Percentiles rank a stretch among this genome's conserved stretches.
Evolutionary conservation across 2,329 filamentous ascomycete species (phyloP).

Genomic region (Leptoxyphium fumago): DNA sequence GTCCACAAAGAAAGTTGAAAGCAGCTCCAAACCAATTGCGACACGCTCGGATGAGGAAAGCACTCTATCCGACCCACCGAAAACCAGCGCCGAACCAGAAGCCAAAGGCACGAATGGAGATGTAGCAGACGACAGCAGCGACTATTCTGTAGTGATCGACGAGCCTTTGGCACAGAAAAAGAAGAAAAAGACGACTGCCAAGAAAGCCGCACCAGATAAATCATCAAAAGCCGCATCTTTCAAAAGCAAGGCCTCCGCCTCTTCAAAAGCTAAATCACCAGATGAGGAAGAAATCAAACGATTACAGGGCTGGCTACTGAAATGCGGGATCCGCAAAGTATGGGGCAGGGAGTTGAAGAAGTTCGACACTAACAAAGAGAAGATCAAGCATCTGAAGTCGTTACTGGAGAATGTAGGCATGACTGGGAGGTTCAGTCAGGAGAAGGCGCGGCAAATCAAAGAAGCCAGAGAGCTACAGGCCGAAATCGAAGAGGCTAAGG

Average conservation of each 20-base stretch:
- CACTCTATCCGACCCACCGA: constrained; percentile 10
- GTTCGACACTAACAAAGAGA: constrained; percentile 58
- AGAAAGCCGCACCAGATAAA: constrained; percentile 20
- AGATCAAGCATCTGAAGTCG: constrained; percentile 64
- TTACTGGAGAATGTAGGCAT: constrained; percentile 77
- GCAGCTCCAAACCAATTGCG: background rate
- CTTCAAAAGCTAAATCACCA: constrained; percentile 32
- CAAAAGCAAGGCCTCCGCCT: background rate
- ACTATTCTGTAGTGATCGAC: constrained; percentile 65
- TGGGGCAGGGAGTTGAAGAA: constrained; percentile 76
- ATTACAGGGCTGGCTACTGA: constrained; percentile 69
- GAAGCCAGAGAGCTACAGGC: constrained; percentile 71
- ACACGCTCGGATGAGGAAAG: constrained; percentile 4
- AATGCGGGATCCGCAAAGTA: constrained; percentile 84
- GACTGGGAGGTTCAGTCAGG: constrained; percentile 72
- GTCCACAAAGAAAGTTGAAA: constrained; percentile 3
- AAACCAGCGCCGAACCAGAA: constrained; percentile 4
- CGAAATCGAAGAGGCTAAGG: constrained; percentile 71
- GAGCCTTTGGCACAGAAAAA: constrained; percentile 44
- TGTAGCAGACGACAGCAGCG: constrained; percentile 33
- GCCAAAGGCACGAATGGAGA: constrained; percentile 7
- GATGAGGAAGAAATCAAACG: constrained; percentile 74
- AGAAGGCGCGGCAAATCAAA: constrained; percentile 74
- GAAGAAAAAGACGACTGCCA: constrained; percentile 33
- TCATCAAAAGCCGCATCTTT: constrained; percentile 12